Evolutionary conservation across 2,329 filamentous ascomycete species (phyloP), one percentile per base, ranked within the genome.

Genomic region (Aspergillus vadensis): DNA sequence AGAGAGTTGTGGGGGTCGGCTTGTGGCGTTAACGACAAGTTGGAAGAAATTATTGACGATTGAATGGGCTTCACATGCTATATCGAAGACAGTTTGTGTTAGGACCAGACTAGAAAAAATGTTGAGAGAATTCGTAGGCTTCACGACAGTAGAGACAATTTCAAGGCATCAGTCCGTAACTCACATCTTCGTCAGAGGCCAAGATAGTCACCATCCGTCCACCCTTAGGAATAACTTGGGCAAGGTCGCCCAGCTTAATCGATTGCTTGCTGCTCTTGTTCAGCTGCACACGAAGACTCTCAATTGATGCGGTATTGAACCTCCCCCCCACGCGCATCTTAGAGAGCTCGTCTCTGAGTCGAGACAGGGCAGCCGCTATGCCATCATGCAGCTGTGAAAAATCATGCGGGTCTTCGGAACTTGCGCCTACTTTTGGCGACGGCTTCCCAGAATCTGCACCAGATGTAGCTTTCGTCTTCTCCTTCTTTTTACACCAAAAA

Each of bases 181-280:
- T 67, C 71, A 89, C 87, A 61, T 85, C 84, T 68, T 86, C 83
- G 69, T 91, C 88, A 14, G 86, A 84, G 41, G 85, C 85, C 21
- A 89, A 72, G n/a, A 91, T 78, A 60, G 85, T 83, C 30, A 90
- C 73, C 66, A 81, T 81, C 58, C 87, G 76, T 10, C 87, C 81
- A 25, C 83, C 87, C 68, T 88, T 87, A 0, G 86, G 86, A 41
- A 90, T 79, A 15, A 91, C 85, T 70, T 89, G 88, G 2, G 87
- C 88, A 59, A 91, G 69, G 69, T 90, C 87, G 9, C 83, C 81
- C 54, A 91, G 67, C 63, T 77, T 81, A 52, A 84, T 80, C 1
- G 75, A 83, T 60, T 83, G 78, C 60, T 83, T 85, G 21, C 57
- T 68, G 19, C 74, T 74, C 76, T 87, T 85, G 60, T 77, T 80